Evolutionary conservation across 192 early-diverging fungal species (phyloP).

Genomic region (Rhizophlyctis rosea): DNA sequence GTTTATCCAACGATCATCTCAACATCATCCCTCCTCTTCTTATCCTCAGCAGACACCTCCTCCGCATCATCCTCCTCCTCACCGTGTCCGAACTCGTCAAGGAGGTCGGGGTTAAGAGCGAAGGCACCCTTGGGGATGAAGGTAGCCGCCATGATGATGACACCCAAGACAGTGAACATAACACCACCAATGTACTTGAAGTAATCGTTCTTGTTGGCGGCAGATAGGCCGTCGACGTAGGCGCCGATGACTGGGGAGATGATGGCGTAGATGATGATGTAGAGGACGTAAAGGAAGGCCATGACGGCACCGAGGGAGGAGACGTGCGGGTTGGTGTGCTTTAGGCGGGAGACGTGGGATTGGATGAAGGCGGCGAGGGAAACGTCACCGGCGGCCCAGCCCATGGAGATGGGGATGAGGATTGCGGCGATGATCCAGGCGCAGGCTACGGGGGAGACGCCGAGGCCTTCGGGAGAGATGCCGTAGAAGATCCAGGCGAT

Average conservation of each 20-base stretch:
- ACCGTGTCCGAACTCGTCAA: too few species aligned
- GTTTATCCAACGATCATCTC: too few species aligned
- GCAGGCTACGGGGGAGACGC: slow-evolving; percentile 25
- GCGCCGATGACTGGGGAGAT: slow-evolving; percentile 41
- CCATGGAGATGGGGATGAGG: slow-evolving; percentile 49
- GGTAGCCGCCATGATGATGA: slow-evolving; percentile 44
- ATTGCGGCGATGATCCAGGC: slow-evolving; percentile 49
- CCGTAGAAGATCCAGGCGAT: slow-evolving; percentile 23
- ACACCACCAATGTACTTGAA: slow-evolving; percentile 43
- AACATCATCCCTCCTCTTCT: too few species aligned
- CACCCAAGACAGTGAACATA: slow-evolving; percentile 40
- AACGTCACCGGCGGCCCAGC: slow-evolving; percentile 60
- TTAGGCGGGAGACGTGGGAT: slow-evolving; percentile 23
- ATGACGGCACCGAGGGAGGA: slow-evolving; percentile 52
- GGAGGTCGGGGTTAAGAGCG: too few species aligned
- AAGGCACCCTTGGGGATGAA: slow-evolving; percentile 54
- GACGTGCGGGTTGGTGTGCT: slow-evolving; percentile 32
- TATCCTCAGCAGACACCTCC: too few species aligned
- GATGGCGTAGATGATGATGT: slow-evolving; percentile 47
- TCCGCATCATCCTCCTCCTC: slow-evolving; percentile 5
- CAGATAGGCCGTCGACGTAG: slow-evolving; percentile 31
- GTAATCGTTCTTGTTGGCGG: slow-evolving; percentile 23
- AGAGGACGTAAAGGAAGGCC: slow-evolving; percentile 52
- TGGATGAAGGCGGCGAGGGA: slow-evolving; percentile 40
- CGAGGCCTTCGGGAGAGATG: slow-evolving; percentile 24